Conservation (phyloP, 2,329 filamentous ascomycete species). For the Fusarium chlamydosporum region DNA sequence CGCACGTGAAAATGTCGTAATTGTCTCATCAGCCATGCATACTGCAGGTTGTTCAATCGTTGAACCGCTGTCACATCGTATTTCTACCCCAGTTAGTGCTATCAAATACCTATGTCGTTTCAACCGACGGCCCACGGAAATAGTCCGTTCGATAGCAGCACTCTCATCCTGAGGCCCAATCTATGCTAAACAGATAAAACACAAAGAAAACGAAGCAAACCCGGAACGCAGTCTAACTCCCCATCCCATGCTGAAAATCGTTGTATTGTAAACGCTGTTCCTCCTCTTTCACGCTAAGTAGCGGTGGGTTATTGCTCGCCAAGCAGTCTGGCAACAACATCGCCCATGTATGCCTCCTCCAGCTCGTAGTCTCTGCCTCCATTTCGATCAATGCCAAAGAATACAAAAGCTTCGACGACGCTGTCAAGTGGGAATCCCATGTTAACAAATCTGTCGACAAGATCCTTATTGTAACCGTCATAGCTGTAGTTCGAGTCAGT, state of each 20-base stretch:
- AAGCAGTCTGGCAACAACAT: conserved; percentile 87
- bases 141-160: conserved; percentile 1
- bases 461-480: conserved; percentile 85
- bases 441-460: conserved; percentile 85
- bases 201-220: conserved; percentile 7
- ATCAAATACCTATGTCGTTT: background rate
- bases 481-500: conserved; percentile 69
- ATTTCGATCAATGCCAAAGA: conserved; percentile 83
- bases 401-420: conserved; percentile 88
- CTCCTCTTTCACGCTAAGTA: conserved; percentile 9
- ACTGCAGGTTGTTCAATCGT: background rate
- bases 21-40: conserved; percentile 1
- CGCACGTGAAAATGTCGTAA: conserved; percentile 13
- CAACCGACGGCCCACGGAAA: background rate
- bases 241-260: conserved; percentile 43
- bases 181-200: conserved; percentile 28
- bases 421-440: conserved; percentile 93
- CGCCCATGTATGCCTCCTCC: conserved; percentile 91
- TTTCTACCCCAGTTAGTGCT: background rate
- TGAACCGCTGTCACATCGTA: conserved; percentile 1
- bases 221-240: conserved; percentile 42
- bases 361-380: conserved; percentile 85
- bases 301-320: conserved; percentile 73
- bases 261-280: conserved; percentile 16
- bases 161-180: conserved; percentile 17